These are phyloP conservation scores for Ascochyta clinopodiicola DNA, from an alignment of 2,329 filamentous ascomycete species.

Conservation along the genomic window DNA sequence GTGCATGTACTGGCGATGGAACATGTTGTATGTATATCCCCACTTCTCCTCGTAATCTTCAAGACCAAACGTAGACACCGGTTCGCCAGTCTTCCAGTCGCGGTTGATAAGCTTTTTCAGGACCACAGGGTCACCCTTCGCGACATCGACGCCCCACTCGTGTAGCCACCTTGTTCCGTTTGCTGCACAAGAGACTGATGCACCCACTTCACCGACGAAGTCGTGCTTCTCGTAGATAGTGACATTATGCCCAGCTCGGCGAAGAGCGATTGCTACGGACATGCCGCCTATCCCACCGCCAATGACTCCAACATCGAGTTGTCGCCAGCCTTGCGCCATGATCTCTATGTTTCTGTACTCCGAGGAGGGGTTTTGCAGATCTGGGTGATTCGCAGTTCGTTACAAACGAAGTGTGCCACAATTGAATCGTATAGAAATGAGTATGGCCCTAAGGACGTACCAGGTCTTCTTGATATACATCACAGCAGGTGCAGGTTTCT, in stretches of 20 bases:
- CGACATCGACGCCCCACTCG: conserved; percentile 70
- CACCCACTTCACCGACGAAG: conserved; percentile 71
- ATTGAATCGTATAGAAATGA: not conserved
- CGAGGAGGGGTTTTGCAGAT: not conserved
- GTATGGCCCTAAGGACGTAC: not conserved
- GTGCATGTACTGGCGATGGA: conserved; percentile 74
- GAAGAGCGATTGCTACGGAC: conserved; percentile 58
- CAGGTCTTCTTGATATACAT: conserved; percentile 7
- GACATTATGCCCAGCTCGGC: conserved; percentile 61
- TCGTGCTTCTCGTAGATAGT: conserved; percentile 72
- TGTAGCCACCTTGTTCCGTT: conserved; percentile 74
- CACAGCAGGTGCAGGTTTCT: not conserved
- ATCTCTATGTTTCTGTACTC: not conserved
- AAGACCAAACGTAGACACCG: conserved; percentile 68
- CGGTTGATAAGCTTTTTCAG: conserved; percentile 71
- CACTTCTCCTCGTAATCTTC: conserved; percentile 70
- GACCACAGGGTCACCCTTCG: conserved; percentile 69
- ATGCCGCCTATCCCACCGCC: conserved; percentile 64
- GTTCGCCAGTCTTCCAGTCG: conserved; percentile 73
- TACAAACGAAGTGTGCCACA: not conserved
- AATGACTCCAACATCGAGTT: conserved; percentile 51
- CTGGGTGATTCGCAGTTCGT: not conserved
- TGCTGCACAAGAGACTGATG: conserved; percentile 62
- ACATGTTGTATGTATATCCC: conserved; percentile 71
- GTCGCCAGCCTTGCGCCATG: conserved; percentile 27